Evolutionary conservation across 2,329 filamentous ascomycete genomes (phyloP), one percentile per base, ranked within the genome.

Genomic region (Arthroderma sp.): DNA sequence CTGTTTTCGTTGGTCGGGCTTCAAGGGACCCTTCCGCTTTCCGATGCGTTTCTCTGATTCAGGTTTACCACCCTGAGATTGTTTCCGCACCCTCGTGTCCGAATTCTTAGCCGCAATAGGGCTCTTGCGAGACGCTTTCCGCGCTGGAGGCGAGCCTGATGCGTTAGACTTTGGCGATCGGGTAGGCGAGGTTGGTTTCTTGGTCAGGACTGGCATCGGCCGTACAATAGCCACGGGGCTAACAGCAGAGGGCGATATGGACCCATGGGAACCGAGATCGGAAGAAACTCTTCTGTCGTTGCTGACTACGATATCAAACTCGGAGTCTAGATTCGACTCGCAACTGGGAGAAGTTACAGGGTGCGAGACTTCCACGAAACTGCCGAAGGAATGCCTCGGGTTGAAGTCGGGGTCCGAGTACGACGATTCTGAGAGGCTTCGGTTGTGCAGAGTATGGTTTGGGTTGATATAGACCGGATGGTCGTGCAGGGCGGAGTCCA

Each of bases 1-100:
- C 66, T 95, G 89, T 68, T 94, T 93, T 54, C 89, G 78, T 71
- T 95, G 89, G 64, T 96, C 89, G 7, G 88, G 87, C 57, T 87
- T 75, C 54, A 96, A 77, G 47, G 89, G 89, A 32, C 89, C 89
- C 63, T 85, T 85, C 67, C 89, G 79, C 59, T 86, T 81, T 40
- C 89, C 89, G 49, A 95, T 84, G 64, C 88, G 88, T 76, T 95
- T 96, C 74, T 95, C 89, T 8, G 77, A 76, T 53, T 93, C 85
- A 66, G 83, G 87, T 71, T 89, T 93, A 56, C 78, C 80, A 48
- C 75, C 77, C 49, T 73, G 84, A 51, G 70, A 81, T 48, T 60
- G 73, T 64, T 86, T 86, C 65, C 85, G 85, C 55, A 87, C 81
- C 55, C 89, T 84, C 6, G 84, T 77, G 67, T 94, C 94, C 33